Base-by-base conservation (phyloP, 306 rosid species). In the Corylus avellana region DNA sequence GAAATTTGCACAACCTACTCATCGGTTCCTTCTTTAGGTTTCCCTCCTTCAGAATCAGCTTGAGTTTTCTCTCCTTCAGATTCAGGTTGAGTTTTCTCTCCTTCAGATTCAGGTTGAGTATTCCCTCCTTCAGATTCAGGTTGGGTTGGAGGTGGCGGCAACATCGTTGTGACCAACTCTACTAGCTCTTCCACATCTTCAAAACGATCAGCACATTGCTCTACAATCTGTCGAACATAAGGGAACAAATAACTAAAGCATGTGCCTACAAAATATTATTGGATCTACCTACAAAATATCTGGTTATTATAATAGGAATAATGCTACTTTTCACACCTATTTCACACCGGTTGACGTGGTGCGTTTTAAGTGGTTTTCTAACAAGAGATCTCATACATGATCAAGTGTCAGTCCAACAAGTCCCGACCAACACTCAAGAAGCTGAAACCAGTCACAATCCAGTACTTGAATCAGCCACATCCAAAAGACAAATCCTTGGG, bases 161-260 rank as follows among this genome's bases (percentile, higher is more conserved):
- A 86, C 70, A 82, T 86, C 18, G 83, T 82, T 67, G 22, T 75
- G 66, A 92, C 92, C 87, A 87, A 51, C 75, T 85, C 86, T 68
- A 78, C 73, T 17, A 91, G 81, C 81, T 89, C 94, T 10, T 72
- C 46, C 1, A 80, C 53, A 49, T 12, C 53, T 49, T 11, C 53
- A 49, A 49, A 49, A 49, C 53, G 53, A 49, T 49, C 14, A 14
- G 14, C 53, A 11, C 53, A 49, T 12, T 49, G 12, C 16, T 49
- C 53, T 49, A 49, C 11, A 12, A 49, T 49, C 53, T 49, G 53
- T 49, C 4, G 11, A 49, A 11, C 53, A 49, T 11, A 11, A 49
- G 14, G 12, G 53, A 11, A 3, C 3, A 10, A 11, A 11, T 49
- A 49, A 49, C 12, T 49, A 49, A 10, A 12, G 16, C 16, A 49